These are phyloP conservation scores for Macrolepiota albuminosa DNA, from an alignment of 768 basidiomycete species.

Conservation along the genomic window DNA sequence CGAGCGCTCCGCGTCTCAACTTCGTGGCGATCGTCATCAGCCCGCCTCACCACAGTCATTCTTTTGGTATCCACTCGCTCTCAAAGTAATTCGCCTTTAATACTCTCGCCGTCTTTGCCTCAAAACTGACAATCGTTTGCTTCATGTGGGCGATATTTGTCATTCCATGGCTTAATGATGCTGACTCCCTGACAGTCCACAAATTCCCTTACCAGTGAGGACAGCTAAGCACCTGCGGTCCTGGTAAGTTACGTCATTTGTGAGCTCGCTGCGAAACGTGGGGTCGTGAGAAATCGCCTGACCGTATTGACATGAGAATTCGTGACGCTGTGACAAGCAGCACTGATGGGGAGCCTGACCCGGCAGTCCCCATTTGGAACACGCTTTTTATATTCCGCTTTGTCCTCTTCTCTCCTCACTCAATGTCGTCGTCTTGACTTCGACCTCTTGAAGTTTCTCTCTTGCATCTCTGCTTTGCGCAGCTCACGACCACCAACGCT, in stretches of 20 bases:
- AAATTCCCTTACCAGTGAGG: neutral
- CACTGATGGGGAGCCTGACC: slow-evolving; percentile 18
- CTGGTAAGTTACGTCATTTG: slow-evolving; percentile 15
- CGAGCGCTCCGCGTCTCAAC: slow-evolving; percentile 35
- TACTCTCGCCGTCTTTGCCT: slow-evolving; percentile 16
- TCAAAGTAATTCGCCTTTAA: slow-evolving; percentile 26
- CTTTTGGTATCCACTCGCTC: slow-evolving; percentile 34
- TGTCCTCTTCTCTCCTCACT: slow-evolving; percentile 19
- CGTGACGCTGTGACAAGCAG: slow-evolving; percentile 12
- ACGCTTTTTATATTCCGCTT: slow-evolving; percentile 19
- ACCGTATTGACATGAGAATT: slow-evolving; percentile 11
- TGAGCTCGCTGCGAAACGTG: slow-evolving; percentile 37
- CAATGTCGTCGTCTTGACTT: slow-evolving; percentile 19
- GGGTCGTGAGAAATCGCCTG: slow-evolving; percentile 26
- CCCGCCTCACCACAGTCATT: slow-evolving; percentile 45
- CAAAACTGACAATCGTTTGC: slow-evolving; percentile 19
- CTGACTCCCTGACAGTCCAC: slow-evolving; percentile 5
- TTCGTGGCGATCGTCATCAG: slow-evolving; percentile 17
- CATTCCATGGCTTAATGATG: neutral
- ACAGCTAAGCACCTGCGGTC: slow-evolving; percentile 1
- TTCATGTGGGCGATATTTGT: slow-evolving; percentile 12
- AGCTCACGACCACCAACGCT: slow-evolving; percentile 43
- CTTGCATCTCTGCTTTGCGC: slow-evolving; percentile 19
- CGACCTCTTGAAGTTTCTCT: slow-evolving; percentile 16
- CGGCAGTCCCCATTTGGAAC: slow-evolving; percentile 19